A percentile compares a stretch with the other conserved stretches of the same genome.
Evolutionary conservation across 2,329 filamentous ascomycete species (phyloP).

Genomic region (Pseudogymnoascus sp.): DNA sequence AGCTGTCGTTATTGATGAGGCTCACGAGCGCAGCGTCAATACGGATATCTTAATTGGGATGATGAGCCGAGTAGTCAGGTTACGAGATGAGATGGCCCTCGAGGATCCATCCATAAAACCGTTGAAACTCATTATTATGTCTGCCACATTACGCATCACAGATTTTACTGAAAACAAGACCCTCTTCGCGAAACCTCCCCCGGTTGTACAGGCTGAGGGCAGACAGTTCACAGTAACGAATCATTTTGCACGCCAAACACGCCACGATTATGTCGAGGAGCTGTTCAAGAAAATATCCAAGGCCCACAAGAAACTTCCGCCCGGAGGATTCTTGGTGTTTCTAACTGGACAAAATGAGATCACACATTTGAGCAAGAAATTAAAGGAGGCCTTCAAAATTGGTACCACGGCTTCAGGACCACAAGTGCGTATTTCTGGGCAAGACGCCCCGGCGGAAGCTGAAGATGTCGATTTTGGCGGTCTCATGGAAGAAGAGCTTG

Average conservation of each 20-base stretch:
- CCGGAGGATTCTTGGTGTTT: slow-evolving; percentile 87
- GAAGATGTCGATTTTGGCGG: slow-evolving; percentile 82
- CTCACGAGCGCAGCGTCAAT: slow-evolving; percentile 93
- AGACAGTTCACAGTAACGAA: slow-evolving; percentile 83
- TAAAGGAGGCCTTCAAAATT: slow-evolving; percentile 56
- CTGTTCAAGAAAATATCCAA: slow-evolving; percentile 77
- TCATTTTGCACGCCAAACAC: slow-evolving; percentile 78
- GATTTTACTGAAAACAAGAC: slow-evolving; percentile 79
- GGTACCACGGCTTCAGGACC: slow-evolving; percentile 41
- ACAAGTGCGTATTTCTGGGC: slow-evolving; percentile 66
- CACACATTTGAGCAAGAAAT: slow-evolving; percentile 64
- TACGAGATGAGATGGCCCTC: slow-evolving; percentile 64
- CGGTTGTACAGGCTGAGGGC: slow-evolving; percentile 81
- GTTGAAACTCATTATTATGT: slow-evolving; percentile 95
- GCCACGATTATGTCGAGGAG: slow-evolving; percentile 83
- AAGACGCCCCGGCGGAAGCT: slow-evolving; percentile 68
- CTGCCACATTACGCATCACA: slow-evolving; percentile 81
- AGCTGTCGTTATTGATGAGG: slow-evolving; percentile 89
- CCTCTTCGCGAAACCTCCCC: slow-evolving; percentile 70
- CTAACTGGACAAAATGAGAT: slow-evolving; percentile 93
- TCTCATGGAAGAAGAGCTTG: slow-evolving; percentile 46
- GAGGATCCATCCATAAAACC: slow-evolving; percentile 66
- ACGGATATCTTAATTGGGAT: slow-evolving; percentile 98
- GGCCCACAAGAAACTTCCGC: slow-evolving; percentile 82
- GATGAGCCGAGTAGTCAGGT: slow-evolving; percentile 82